phyloP scores from a whole-genome alignment of 2,329 filamentous ascomycete genomes.

The Alternaria atra region DNA sequence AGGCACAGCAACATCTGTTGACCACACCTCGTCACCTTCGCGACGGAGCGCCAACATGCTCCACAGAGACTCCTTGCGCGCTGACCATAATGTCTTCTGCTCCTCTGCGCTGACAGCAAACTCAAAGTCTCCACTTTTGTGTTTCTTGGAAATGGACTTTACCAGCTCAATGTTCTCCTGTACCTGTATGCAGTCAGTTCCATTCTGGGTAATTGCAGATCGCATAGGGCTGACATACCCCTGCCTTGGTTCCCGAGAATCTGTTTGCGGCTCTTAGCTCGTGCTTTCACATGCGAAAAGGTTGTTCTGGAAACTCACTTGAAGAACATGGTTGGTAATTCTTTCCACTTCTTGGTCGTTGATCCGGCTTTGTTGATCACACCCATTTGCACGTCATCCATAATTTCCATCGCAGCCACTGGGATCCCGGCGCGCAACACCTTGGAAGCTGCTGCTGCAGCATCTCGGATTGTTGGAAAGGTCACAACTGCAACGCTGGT shows the following conservation, averaged over 20 bases:
- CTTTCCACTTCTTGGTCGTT: conserved; percentile 76
- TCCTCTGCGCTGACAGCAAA: conserved; percentile 65
- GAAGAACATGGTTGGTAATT: conserved; percentile 81
- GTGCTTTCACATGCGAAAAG: conserved; percentile 8
- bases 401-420: conserved; percentile 81
- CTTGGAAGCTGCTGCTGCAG: conserved; percentile 75
- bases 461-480: conserved; percentile 79
- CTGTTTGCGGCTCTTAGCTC: conserved; percentile 42
- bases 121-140: conserved; percentile 65
- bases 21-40: conserved; percentile 67
- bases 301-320: conserved; percentile 61
- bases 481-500: conserved; percentile 81
- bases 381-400: conserved; percentile 88
- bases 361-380: conserved; percentile 79
- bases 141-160: conserved; percentile 69
- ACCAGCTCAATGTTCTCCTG: conserved; percentile 78
- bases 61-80: conserved; percentile 68
- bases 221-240: conserved; percentile 49
- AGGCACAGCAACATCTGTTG: conserved; percentile 69
- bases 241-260: conserved; percentile 78
- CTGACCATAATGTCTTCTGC: conserved; percentile 67
- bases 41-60: conserved; percentile 66
- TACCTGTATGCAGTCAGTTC: conserved; percentile 59
- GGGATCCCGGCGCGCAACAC: conserved; percentile 80
- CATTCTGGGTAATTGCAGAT: conserved; percentile 27